Evolutionary conservation across 352 stramenopile genomes (phyloP).

Genomic region (Aphanomyces euteiches): DNA sequence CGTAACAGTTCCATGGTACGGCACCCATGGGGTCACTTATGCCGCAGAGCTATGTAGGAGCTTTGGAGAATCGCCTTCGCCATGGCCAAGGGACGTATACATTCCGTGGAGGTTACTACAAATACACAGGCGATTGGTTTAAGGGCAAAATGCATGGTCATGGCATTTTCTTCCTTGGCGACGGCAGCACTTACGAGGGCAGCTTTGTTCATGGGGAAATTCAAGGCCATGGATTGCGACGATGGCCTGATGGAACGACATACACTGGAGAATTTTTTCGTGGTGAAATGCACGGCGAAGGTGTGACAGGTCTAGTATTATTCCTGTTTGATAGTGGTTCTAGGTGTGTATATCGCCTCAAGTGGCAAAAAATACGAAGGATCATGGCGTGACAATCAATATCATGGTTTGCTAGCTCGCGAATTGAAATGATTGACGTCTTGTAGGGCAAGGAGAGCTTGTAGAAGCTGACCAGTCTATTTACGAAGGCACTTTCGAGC

Average conservation of each 20-base stretch:
- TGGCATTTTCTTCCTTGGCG: conserved; percentile 68
- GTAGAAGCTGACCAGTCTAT: conserved; percentile 9
- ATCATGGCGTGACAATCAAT: conserved; percentile 49
- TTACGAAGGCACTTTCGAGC: conserved; percentile 46
- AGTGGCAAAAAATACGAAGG: conserved; percentile 56
- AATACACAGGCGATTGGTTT: conserved; percentile 68
- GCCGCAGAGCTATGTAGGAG: conserved; percentile 46
- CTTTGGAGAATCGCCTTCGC: conserved; percentile 48
- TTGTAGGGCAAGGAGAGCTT: conserved; percentile 18
- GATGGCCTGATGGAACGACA: conserved; percentile 52
- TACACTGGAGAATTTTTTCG: conserved; percentile 54
- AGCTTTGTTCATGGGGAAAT: conserved; percentile 60
- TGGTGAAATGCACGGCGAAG: conserved; percentile 55
- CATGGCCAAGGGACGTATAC: conserved; percentile 61
- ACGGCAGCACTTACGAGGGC: conserved; percentile 53
- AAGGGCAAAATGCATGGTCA: conserved; percentile 62
- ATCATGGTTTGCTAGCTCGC: conserved; percentile 8
- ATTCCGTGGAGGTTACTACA: conserved; percentile 53
- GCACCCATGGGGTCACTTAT: background rate
- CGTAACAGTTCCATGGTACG: conserved; percentile 3
- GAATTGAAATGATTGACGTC: background rate
- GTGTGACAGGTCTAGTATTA: conserved; percentile 31
- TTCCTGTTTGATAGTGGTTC: background rate
- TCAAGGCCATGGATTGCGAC: conserved; percentile 48
- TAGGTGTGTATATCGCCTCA: conserved; percentile 34